Conservation (phyloP, 306 rosid species). For the Bauhinia variegata region DNA sequence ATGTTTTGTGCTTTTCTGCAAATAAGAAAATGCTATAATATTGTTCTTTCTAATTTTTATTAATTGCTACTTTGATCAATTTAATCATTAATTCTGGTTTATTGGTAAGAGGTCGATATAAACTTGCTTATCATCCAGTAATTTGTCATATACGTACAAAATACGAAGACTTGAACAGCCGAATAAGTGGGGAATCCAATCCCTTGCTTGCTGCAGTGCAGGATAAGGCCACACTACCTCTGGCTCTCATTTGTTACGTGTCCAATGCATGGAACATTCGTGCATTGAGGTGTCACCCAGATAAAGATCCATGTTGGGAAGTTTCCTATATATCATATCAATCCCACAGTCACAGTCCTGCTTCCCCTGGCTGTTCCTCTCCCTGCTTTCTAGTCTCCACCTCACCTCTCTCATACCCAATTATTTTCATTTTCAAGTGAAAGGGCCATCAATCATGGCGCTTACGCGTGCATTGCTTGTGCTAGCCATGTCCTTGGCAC, state of each 20-base stretch:
- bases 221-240: conserved; percentile 27
- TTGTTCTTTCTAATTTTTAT: too few relatives aligned
- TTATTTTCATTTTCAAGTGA: background rate
- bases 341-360: conserved; percentile 23
- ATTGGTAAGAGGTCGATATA: too few relatives aligned
- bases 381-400: background rate
- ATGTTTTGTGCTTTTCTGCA: background rate
- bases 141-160: too few relatives aligned
- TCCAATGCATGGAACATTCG: conserved; percentile 35
- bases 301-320: conserved; percentile 5
- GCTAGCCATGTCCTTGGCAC: conserved; percentile 42
- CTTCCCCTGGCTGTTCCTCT: conserved; percentile 41
- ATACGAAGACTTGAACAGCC: too few relatives aligned
- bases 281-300: conserved; percentile 7
- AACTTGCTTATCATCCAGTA: too few relatives aligned
- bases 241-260: conserved; percentile 28
- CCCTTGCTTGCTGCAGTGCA: too few relatives aligned
- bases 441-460: conserved; percentile 47
- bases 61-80: too few relatives aligned
- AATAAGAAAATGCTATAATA: too few relatives aligned
- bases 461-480: conserved; percentile 50
- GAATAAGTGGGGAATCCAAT: conserved; percentile 3
- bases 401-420: background rate
- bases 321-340: conserved; percentile 45
- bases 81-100: too few relatives aligned